Evolutionary conservation across 495 filamentous ascomycete species (phyloP).

Genomic region (Delitschia confertaspora): DNA sequence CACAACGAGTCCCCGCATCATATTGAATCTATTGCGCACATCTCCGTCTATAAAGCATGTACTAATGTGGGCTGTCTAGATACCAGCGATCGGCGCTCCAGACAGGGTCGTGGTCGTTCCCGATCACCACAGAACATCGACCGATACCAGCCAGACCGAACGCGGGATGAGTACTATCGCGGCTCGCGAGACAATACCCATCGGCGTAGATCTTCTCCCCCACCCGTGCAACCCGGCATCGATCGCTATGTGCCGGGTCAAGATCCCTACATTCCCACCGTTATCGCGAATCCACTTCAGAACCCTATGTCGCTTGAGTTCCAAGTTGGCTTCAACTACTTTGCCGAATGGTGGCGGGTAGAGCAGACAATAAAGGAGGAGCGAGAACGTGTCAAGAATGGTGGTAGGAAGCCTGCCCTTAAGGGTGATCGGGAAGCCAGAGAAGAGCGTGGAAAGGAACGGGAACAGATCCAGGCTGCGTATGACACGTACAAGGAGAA

Average conservation of each 20-base stretch:
- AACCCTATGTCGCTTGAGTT: conserved; percentile 81
- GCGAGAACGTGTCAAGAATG: conserved; percentile 66
- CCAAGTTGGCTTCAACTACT: conserved; percentile 94
- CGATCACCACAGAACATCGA: conserved; percentile 42
- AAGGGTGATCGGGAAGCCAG: conserved; percentile 67
- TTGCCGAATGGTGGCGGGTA: conserved; percentile 90
- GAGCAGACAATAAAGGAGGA: conserved; percentile 83
- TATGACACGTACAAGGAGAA: conserved; percentile 95
- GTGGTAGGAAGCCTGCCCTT: conserved; percentile 63
- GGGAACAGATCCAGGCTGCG: conserved; percentile 78
- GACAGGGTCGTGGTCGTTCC: conserved; percentile 44
- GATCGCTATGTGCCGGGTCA: conserved; percentile 95
- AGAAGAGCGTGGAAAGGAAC: conserved; percentile 82
- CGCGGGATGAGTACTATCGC: conserved; percentile 60
- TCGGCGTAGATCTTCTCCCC: conserved; percentile 54
- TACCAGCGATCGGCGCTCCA: conserved; percentile 39
- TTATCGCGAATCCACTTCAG: conserved; percentile 62
- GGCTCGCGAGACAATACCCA: conserved; percentile 44
- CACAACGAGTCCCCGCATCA: too few relatives aligned
- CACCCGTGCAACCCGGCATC: conserved; percentile 62
- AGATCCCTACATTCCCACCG: conserved; percentile 47
- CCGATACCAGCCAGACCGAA: conserved; percentile 38
- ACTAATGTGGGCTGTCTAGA: conserved; percentile 9
- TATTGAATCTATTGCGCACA: too few relatives aligned
- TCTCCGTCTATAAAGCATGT: neutral